Evolutionary conservation across 306 rosid genomes (phyloP).

Genomic region (Erythrophleum fordii): DNA sequence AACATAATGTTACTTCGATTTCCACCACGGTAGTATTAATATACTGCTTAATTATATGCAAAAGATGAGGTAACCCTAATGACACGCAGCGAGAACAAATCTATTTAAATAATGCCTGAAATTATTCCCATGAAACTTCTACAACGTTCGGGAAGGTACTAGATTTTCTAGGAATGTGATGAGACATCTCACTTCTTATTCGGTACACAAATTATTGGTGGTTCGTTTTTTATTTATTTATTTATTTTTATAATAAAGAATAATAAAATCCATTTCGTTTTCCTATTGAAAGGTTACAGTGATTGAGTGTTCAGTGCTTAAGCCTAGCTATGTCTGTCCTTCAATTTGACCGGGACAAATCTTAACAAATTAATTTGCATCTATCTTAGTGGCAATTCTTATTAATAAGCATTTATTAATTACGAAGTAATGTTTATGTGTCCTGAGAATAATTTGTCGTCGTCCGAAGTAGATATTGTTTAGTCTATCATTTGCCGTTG

Average conservation of each 20-base stretch:
- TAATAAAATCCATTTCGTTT: neutral
- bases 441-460: neutral
- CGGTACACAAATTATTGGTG: slow-evolving; percentile 18
- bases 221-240: neutral
- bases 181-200: neutral
- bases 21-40: neutral
- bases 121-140: slow-evolving; percentile 22
- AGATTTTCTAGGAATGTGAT: neutral
- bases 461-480: neutral
- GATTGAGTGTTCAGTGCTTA: neutral
- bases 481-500: neutral
- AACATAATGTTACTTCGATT: neutral
- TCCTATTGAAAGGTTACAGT: neutral
- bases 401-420: too few relatives aligned
- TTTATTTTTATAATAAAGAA: neutral
- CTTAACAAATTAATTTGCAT: neutral
- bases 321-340: neutral
- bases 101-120: neutral
- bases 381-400: too few relatives aligned
- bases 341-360: neutral
- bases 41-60: neutral
- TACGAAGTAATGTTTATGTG: neutral
- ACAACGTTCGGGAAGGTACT: slow-evolving; percentile 37
- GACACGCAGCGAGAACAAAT: neutral
- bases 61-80: neutral